Conservation (phyloP, 2,329 filamentous ascomycete species). For the Aspergillus fischeri region DNA sequence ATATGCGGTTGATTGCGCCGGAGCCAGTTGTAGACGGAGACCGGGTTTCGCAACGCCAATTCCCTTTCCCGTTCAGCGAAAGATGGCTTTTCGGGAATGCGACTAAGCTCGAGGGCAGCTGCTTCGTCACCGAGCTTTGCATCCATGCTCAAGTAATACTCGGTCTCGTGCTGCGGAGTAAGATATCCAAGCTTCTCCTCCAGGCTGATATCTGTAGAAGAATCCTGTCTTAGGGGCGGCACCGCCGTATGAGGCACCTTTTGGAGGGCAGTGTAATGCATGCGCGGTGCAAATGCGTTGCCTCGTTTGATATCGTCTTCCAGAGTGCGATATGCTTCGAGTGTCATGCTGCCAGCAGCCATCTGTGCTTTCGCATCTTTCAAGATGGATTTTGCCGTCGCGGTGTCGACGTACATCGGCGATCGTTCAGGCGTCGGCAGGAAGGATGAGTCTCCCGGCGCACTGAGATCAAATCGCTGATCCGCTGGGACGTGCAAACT, state of each 20-base stretch:
- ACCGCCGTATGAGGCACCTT: constrained; percentile 28
- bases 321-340: constrained; percentile 34
- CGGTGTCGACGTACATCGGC: constrained; percentile 31
- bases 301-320: constrained; percentile 38
- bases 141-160: constrained; percentile 41
- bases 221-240: constrained; percentile 10
- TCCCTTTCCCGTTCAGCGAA: constrained; percentile 54
- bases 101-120: constrained; percentile 51
- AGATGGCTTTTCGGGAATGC: constrained; percentile 31
- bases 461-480: constrained; percentile 68
- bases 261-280: constrained; percentile 30
- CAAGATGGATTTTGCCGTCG: constrained; percentile 31
- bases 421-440: constrained; percentile 44
- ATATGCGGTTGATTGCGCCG: constrained; percentile 78
- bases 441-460: constrained; percentile 41
- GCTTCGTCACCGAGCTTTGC: constrained; percentile 37
- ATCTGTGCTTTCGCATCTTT: constrained; percentile 38
- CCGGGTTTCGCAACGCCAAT: constrained; percentile 68
- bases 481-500: constrained; percentile 70
- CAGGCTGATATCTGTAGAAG: constrained; percentile 17
- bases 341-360: constrained; percentile 32
- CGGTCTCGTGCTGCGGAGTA: constrained; percentile 41
- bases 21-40: constrained; percentile 94
- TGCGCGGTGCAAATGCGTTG: constrained; percentile 35
- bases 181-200: constrained; percentile 41